phyloP scores from a whole-genome alignment of 2,329 filamentous ascomycete genomes.

The Elsinoe arachidis region DNA sequence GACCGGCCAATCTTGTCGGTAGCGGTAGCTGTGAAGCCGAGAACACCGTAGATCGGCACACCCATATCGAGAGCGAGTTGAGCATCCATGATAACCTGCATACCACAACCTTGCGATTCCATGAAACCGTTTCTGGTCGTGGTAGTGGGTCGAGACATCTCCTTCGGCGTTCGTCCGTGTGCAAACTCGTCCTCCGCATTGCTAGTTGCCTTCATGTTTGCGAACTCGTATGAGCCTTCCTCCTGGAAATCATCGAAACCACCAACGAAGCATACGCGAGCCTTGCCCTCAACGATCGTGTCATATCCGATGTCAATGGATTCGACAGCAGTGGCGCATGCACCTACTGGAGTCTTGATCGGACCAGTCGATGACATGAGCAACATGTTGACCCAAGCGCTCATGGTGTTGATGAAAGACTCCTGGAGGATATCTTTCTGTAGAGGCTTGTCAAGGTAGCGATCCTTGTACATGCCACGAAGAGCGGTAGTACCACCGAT shows the following conservation, averaged over 20 bases:
- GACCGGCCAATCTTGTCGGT: conserved; percentile 99
- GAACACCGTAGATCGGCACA: conserved; percentile 90
- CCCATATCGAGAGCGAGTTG: conserved; percentile 96
- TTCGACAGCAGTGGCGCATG: conserved; percentile 94
- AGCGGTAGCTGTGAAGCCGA: conserved; percentile 88
- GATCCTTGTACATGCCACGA: conserved; percentile 96
- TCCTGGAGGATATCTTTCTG: conserved; percentile 99
- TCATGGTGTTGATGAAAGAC: conserved; percentile 99
- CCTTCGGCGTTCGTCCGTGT: conserved; percentile 86
- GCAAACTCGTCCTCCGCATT: conserved; percentile 95
- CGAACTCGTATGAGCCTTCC: conserved; percentile 98
- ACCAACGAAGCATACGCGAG: conserved; percentile 92
- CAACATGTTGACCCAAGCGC: conserved; percentile 99
- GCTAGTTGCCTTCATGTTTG: conserved; percentile 99
- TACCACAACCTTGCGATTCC: conserved; percentile 97
- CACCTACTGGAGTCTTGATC: conserved; percentile 97
- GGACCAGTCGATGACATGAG: conserved; percentile 92
- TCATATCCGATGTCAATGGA: conserved; percentile 97
- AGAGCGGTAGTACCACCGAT: conserved; percentile 91
- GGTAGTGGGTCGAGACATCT: conserved; percentile 97
- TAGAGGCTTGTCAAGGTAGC: conserved; percentile 90
- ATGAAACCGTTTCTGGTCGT: conserved; percentile 97
- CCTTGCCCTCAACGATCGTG: conserved; percentile 97
- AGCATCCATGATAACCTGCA: conserved; percentile 97
- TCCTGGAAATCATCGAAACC: conserved; percentile 99